phyloP scores from a whole-genome alignment of 441 rosid genomes.

The Cnidoscolus chayamansa region DNA sequence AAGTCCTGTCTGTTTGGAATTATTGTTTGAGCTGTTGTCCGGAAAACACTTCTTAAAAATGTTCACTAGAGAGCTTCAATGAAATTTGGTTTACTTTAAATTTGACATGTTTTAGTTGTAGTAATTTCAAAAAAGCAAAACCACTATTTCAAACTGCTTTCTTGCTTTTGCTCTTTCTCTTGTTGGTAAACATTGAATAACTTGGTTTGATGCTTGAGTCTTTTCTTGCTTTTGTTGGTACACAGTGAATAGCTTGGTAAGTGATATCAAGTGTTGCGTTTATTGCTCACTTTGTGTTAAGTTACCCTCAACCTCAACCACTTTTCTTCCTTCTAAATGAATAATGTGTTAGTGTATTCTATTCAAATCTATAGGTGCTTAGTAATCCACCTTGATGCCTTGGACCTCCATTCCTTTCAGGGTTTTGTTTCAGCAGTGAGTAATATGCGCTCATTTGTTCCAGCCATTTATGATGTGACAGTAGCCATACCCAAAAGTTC shows the following conservation, averaged over 20 bases:
- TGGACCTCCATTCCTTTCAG: conserved; percentile 39
- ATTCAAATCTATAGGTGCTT: background rate
- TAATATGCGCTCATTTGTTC: conserved; percentile 90
- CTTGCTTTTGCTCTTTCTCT: background rate
- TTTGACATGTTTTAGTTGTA: no score
- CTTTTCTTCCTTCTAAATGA: background rate
- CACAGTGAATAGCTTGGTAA: background rate
- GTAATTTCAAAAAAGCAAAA: background rate
- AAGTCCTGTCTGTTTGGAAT: no score
- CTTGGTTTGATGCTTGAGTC: background rate
- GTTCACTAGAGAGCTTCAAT: no score
- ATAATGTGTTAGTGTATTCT: background rate
- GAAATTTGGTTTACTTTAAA: no score
- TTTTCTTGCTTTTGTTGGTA: background rate
- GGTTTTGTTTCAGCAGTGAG: conserved; percentile 96
- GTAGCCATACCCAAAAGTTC: conserved; percentile 83
- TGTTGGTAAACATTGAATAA: background rate
- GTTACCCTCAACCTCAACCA: background rate
- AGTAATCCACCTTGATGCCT: conserved; percentile 1
- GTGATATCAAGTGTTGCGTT: background rate
- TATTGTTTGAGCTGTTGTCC: no score
- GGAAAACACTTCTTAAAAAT: no score
- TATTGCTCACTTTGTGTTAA: background rate
- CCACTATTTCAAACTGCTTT: conserved; percentile 1
- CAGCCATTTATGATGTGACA: conserved; percentile 88